Base-by-base conservation (phyloP, 257 asterid species). In the Paulownia fortunei region DNA sequence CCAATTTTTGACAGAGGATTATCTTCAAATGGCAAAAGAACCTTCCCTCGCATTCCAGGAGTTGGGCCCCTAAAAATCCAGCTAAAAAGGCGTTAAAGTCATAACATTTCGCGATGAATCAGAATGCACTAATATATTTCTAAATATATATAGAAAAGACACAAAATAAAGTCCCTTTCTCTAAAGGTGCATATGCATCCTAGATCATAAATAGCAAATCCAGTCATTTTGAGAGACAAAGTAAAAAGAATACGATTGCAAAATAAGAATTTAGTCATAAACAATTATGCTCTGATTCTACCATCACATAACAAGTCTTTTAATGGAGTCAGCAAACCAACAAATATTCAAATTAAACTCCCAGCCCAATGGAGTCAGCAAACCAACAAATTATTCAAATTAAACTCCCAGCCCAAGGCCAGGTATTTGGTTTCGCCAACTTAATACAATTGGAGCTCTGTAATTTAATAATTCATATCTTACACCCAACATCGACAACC, bases 1-100 rank as follows among this genome's bases (percentile, higher is more conserved):
- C 99, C 99, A 81, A 95, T 87, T 86, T 95, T 95, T 19, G 98
- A 88, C 52, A 74, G 58, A 55, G 96, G 91, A 76, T 95, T 95
- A 63, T 88, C 91, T 84, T 89, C 98, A 81, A 95, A 95, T 39
- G 94, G 87, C 80, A 95, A 80, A 74, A 90, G 69, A 79, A 91
- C 94, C 88, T 88, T 89, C 76, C 99, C 99, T 62, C 92, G 85
- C 88, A 85, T 86, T 55, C 99, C 97, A 84, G 85, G 85, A 80
- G 85, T 72, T 63, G 98, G 99, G 11, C 97, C 99, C 90, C 99
- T 92, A 83, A 49, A 85, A 84, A 82, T 83, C 80, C 68, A 76
- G 76, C 82, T 77, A 76, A 78, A 74, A 68, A 68, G 69, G 65
- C 44, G 69, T 81, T 58, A 77, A n/a, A 19, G 73, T 76, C 42